phyloP scores from a whole-genome alignment of 345 rosid species.

The Aquilaria sinensis region DNA sequence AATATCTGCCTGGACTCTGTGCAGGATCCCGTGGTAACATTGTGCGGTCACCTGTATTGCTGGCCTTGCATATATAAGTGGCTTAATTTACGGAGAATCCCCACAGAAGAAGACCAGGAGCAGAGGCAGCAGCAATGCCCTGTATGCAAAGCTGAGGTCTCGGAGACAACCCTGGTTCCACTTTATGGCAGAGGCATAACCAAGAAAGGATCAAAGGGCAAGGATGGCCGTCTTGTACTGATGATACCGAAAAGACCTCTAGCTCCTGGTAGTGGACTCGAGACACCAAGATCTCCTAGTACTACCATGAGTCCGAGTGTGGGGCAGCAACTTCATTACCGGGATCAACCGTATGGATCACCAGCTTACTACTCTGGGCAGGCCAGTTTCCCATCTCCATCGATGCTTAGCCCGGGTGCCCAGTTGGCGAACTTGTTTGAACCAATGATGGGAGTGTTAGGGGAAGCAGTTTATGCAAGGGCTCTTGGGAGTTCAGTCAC shows the following conservation, averaged over 20 bases:
- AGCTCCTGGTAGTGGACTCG: slow-evolving; percentile 28
- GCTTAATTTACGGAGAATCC: slow-evolving; percentile 46
- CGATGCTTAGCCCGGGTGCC: slow-evolving; percentile 31
- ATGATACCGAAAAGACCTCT: slow-evolving; percentile 48
- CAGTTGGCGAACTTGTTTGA: slow-evolving; percentile 26
- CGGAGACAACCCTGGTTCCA: slow-evolving; percentile 63
- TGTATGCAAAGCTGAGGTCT: slow-evolving; percentile 79
- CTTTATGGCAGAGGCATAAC: slow-evolving; percentile 71
- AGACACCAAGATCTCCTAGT: slow-evolving; percentile 20
- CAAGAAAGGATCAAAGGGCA: slow-evolving; percentile 18
- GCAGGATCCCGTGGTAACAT: slow-evolving; percentile 82
- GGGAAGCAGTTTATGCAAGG: slow-evolving; percentile 60
- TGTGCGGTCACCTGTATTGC: slow-evolving; percentile 92
- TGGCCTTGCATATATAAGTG: slow-evolving; percentile 97
- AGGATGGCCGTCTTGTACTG: slow-evolving; percentile 27
- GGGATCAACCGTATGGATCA: slow-evolving; percentile 14
- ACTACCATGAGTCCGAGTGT: slow-evolving; percentile 11
- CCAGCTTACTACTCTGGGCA: slow-evolving; percentile 26
- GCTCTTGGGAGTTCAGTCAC: slow-evolving; percentile 46
- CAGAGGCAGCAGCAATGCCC: slow-evolving; percentile 64
- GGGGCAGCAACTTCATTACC: slow-evolving; percentile 23
- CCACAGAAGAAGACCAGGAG: slow-evolving; percentile 23
- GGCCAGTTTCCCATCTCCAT: slow-evolving; percentile 30
- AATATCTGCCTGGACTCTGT: slow-evolving; percentile 78
- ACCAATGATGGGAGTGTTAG: slow-evolving; percentile 57